Conservation (phyloP, 371 early-diverging fungal genomes). For the Conidiobolus incongruus region DNA sequence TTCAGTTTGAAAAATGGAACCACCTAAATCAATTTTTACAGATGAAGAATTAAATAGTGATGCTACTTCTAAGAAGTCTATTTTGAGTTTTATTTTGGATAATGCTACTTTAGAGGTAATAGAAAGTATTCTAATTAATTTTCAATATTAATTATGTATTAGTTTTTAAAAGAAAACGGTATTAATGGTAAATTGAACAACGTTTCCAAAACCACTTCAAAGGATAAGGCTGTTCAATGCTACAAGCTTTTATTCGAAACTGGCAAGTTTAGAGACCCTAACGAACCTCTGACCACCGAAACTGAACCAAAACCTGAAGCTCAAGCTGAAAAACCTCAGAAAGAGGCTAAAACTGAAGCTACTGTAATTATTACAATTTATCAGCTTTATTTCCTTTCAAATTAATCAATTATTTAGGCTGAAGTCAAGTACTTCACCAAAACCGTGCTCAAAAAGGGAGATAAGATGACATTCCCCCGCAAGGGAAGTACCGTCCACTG, state of each 20-base stretch:
- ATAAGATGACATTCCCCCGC: constrained; percentile 9
- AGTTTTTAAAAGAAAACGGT: constrained; percentile 20
- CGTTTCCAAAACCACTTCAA: constrained; percentile 22
- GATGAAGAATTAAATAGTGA: neutral
- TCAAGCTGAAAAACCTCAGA: constrained; percentile 11
- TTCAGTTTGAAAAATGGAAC: no score
- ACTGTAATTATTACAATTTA: no score
- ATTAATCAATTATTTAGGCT: no score
- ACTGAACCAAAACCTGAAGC: constrained; percentile 10
- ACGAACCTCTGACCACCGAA: constrained; percentile 4
- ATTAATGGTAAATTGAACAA: constrained; percentile 23
- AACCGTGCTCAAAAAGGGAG: constrained; percentile 31
- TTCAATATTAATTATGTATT: neutral
- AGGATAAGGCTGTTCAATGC: constrained; percentile 21
- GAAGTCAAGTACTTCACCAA: no score
- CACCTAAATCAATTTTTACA: neutral
- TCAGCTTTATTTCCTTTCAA: no score
- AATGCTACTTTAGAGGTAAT: neutral
- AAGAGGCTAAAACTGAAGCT: constrained; percentile 9
- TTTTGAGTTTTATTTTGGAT: neutral
- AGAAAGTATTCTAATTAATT: neutral
- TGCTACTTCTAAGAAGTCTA: neutral
- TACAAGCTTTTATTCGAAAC: constrained; percentile 28
- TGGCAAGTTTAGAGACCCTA: constrained; percentile 21
- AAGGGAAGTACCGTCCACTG: constrained; percentile 10